Evolutionary conservation across 805 yeast genomes (phyloP), one percentile per base, ranked within the genome.

Genomic region (Isabelozyma rhagii): DNA sequence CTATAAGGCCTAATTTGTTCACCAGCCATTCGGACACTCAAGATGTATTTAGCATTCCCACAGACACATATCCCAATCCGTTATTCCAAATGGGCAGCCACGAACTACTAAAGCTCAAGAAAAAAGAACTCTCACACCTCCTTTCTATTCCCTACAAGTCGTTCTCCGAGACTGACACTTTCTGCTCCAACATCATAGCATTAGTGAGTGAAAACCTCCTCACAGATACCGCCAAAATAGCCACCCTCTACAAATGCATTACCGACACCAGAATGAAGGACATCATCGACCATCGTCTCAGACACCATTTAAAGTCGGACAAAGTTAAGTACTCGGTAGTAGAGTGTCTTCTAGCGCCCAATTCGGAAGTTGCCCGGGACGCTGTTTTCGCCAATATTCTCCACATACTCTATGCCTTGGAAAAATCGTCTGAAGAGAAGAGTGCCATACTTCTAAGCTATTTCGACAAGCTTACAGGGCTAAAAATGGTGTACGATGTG

Each of bases 1-100:
- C 41, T 13, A 11, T 29, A 13, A 6, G 38, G 13, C 25, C n/a
- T 4, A 29, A 25, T 29, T 25, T 43, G 17, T 43, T 29, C 29
- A 13, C 45, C 10, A 17, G 27, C 8, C 44, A 18, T 18, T 8
- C 36, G 5, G n/a, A 17, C 13, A 17, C 31, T 4, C 13, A 47
- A 50, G 17, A 15, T n/a, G 41, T 39, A n/a, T 39, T 39, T 13
- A 8, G 17, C 17, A 50, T 64, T 17, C 61, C 63, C 5, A 38
- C 41, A 17, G 61, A 63, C 43, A 51, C 62, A 5, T 60, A 58
- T 49, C 71, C 72, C 5, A 71, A 72, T 44, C 77, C 78, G 3
- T 59, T 73, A 36, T 65, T 59, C 47, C 47, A 56, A 13, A 62
- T 69, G 64, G 39, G 56, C 13, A 62, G 63, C 41, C 56, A 54